phyloP scores from a whole-genome alignment of 192 early-diverging fungal genomes.

The Backusella australiensis region DNA sequence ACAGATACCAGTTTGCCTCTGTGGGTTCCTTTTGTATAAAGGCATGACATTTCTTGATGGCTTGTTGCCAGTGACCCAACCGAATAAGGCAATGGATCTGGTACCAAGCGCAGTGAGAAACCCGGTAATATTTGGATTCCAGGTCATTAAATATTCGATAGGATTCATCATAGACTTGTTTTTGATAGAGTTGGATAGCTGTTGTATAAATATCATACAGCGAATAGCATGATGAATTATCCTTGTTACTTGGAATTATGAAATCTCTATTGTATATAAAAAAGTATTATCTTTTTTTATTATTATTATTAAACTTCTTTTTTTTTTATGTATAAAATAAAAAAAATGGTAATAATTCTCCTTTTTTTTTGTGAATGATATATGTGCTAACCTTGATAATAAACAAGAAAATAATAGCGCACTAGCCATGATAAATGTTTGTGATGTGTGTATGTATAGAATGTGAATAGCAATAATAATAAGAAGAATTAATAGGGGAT shows the following conservation, averaged over 20 bases:
- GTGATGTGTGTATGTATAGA: neutral
- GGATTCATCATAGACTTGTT: neutral
- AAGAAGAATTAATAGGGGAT: neutral
- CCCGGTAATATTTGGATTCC: neutral
- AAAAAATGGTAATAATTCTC: neutral
- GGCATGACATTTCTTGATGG: neutral
- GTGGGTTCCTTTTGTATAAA: neutral
- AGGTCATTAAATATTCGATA: slow-evolving; percentile 2
- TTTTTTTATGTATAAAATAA: neutral
- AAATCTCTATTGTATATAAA: neutral
- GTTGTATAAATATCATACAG: slow-evolving; percentile 2
- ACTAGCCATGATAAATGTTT: slow-evolving; percentile 7
- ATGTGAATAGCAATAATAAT: neutral
- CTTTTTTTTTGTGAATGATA: neutral
- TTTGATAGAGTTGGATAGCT: neutral
- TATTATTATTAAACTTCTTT: neutral
- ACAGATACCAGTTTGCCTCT: neutral
- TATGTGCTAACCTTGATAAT: slow-evolving; percentile 5
- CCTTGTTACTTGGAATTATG: neutral
- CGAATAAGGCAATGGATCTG: slow-evolving; percentile 8
- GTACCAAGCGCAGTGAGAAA: neutral
- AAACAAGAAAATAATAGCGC: slow-evolving; percentile 2
- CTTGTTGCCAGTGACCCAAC: neutral
- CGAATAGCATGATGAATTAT: neutral
- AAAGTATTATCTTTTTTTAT: neutral